Percentiles rank a stretch among this genome's conserved stretches.
Conservation (phyloP, 805 yeast species). For the Candida nanaspora region DNA sequence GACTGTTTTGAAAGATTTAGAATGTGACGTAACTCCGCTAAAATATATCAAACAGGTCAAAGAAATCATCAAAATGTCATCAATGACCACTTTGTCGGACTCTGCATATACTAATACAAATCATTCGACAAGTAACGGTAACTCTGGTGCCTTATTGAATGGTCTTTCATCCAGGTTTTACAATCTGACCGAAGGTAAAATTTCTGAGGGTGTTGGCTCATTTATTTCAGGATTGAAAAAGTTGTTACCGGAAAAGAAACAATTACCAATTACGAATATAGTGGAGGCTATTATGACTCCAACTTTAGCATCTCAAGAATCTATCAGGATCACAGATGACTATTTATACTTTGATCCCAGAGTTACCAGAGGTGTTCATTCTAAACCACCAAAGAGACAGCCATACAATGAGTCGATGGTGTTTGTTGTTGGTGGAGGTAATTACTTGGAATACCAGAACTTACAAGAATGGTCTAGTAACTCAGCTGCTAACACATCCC, state of each 20-base stretch:
- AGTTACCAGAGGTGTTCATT: constrained; percentile 77
- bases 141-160: constrained; percentile 51
- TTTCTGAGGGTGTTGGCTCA: constrained; percentile 86
- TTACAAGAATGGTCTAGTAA: constrained; percentile 73
- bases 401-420: constrained; percentile 76
- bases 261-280: constrained; percentile 81
- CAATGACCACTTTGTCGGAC: constrained; percentile 30
- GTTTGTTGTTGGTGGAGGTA: constrained; percentile 96
- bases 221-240: constrained; percentile 83
- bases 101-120: constrained; percentile 25
- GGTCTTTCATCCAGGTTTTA: constrained; percentile 72
- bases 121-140: constrained; percentile 24
- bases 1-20: constrained; percentile 42
- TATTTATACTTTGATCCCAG: constrained; percentile 88
- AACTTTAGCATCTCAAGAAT: constrained; percentile 47
- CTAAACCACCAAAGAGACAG: constrained; percentile 82
- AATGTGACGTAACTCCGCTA: constrained; percentile 59
- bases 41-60: constrained; percentile 74
- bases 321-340: constrained; percentile 75
- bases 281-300: constrained; percentile 94
- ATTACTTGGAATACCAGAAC: constrained; percentile 88
- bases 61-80: constrained; percentile 55
- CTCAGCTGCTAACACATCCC: constrained; percentile 9
- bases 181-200: constrained; percentile 71
- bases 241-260: constrained; percentile 79